Conservation (phyloP, 768 basidiomycete species). For the Phylloporus sp. region DNA sequence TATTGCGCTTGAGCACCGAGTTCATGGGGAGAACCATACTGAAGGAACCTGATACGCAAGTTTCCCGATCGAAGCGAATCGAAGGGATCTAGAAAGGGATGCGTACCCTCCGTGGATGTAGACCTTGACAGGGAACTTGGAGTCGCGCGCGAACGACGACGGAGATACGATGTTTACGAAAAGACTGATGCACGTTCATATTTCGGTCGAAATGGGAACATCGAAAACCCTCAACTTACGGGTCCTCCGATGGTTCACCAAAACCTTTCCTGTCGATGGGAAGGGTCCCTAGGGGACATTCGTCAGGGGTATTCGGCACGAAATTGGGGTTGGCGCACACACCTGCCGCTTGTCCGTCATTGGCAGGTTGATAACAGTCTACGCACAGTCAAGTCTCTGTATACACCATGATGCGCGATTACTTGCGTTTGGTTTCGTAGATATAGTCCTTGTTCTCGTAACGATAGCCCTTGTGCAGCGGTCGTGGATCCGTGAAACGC, state of each 20-base stretch:
- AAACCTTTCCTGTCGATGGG: conserved; percentile 59
- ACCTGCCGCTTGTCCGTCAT: conserved; percentile 59
- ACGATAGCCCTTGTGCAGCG: conserved; percentile 48
- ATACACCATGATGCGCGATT: conserved; percentile 21
- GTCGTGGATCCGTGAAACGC: conserved; percentile 60
- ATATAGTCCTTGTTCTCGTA: conserved; percentile 60
- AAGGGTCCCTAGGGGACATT: conserved; percentile 33
- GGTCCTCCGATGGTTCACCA: conserved; percentile 64
- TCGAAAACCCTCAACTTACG: conserved; percentile 36
- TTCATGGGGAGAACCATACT: conserved; percentile 70
- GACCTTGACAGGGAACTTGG: conserved; percentile 58
- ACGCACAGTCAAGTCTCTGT: not conserved
- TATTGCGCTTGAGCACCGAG: conserved; percentile 60
- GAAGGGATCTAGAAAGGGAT: not conserved
- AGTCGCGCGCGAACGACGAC: conserved; percentile 35
- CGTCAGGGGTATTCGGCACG: not conserved
- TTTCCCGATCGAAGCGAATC: not conserved
- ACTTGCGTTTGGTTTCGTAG: conserved; percentile 54
- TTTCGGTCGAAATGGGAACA: not conserved
- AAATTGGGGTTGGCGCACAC: not conserved
- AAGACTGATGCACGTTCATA: conserved; percentile 44
- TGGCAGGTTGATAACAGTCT: conserved; percentile 59
- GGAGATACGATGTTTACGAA: conserved; percentile 63
- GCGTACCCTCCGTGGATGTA: conserved; percentile 73
- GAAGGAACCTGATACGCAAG: conserved; percentile 51